These are phyloP conservation scores for Durio zibethinus DNA, from an alignment of 345 rosid genomes.

Conservation along the genomic window DNA sequence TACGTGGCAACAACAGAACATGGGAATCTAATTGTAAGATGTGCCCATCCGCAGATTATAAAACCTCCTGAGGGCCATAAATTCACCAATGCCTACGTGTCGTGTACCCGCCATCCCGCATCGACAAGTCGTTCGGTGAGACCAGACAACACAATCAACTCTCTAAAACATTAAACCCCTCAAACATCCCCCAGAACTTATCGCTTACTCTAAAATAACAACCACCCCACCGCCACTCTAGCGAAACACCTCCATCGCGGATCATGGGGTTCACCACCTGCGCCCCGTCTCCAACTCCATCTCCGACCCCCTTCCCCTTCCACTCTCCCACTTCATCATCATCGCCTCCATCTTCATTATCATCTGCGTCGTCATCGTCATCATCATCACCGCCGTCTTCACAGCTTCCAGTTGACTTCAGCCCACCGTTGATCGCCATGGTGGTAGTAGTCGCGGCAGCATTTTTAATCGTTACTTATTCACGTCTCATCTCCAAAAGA, in stretches of 20 bases:
- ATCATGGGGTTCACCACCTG: neutral
- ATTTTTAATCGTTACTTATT: conserved; percentile 66
- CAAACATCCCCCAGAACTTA: conserved; percentile 4
- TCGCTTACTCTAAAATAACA: conserved; percentile 2
- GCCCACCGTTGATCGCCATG: conserved; percentile 94
- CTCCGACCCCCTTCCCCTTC: neutral
- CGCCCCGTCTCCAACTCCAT: conserved; percentile 13
- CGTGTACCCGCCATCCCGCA: conserved; percentile 23
- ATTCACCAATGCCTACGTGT: conserved; percentile 46
- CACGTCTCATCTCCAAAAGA: conserved; percentile 76
- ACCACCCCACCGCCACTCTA: conserved; percentile 1
- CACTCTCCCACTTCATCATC: conserved; percentile 29
- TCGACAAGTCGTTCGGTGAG: conserved; percentile 19
- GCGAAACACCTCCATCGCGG: conserved; percentile 12
- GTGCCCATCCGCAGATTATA: conserved; percentile 13
- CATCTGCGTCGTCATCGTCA: neutral
- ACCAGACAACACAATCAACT: conserved; percentile 23
- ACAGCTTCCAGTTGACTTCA: conserved; percentile 61
- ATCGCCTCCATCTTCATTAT: conserved; percentile 13
- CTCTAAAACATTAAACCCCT: conserved; percentile 20
- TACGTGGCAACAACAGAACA: neutral
- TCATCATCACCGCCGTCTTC: conserved; percentile 23
- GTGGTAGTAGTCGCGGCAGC: conserved; percentile 79
- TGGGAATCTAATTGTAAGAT: neutral
- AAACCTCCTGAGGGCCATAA: conserved; percentile 29